Evolutionary conservation across 176 grass and related monocot genomes (phyloP).

Genomic region (Cenchrus purpureus): DNA sequence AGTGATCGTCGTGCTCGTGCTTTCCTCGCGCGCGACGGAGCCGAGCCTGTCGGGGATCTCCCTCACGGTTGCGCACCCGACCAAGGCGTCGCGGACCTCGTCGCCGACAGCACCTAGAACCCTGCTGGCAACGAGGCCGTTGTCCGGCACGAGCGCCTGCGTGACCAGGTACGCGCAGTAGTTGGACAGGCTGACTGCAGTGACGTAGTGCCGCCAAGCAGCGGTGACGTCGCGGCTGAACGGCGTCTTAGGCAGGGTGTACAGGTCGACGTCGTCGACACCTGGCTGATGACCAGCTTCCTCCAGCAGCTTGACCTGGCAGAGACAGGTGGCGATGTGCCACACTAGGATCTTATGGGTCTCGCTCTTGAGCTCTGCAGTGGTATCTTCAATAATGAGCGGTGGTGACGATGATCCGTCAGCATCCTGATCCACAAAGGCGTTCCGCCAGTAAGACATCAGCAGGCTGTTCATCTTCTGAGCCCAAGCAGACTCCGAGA

Average conservation of each 20-base stretch:
- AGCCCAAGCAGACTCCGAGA: not conserved
- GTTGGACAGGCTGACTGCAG: not conserved
- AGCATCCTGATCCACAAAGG: not conserved
- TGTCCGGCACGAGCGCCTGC: not conserved
- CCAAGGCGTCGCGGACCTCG: not conserved
- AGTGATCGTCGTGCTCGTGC: not conserved
- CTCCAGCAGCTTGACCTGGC: not conserved
- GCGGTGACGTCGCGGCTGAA: not conserved
- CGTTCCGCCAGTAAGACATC: not conserved
- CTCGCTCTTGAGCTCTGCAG: not conserved
- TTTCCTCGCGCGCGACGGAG: not conserved
- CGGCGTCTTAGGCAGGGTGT: not conserved
- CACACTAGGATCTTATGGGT: conserved; percentile 35
- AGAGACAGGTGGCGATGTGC: conserved; percentile 27
- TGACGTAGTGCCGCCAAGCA: not conserved
- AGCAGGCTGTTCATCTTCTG: not conserved
- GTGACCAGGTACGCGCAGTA: not conserved
- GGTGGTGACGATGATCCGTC: not conserved
- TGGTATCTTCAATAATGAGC: accelerated
- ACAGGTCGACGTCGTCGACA: not conserved
- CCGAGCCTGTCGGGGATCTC: not conserved
- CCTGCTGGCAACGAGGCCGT: not conserved
- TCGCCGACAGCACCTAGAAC: not conserved
- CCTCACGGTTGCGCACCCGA: not conserved
- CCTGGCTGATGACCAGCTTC: not conserved